A percentile compares a stretch with the other conserved stretches of the same genome.
Evolutionary conservation across 2,329 filamentous ascomycete genomes (phyloP).

Genomic region (Paraphoma sp.): DNA sequence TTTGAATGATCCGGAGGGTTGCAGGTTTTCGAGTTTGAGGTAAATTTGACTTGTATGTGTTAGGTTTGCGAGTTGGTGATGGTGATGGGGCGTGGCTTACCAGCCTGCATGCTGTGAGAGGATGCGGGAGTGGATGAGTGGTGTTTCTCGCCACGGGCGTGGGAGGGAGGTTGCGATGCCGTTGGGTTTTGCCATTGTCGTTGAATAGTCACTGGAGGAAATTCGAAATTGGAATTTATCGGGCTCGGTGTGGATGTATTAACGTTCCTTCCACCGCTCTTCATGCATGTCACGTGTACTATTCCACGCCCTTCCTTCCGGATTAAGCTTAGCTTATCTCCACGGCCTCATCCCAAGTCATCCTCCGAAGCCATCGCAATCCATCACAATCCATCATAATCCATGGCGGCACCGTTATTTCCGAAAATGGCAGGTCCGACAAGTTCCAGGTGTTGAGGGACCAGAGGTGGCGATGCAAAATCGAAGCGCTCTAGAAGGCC

Average conservation of each 20-base stretch:
- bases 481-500: conserved; percentile 15
- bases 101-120: conserved; percentile 73
- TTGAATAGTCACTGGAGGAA: background rate
- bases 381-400: too few relatives aligned
- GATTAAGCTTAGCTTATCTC: background rate
- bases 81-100: conserved; percentile 46
- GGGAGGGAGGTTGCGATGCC: background rate
- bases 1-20: conserved; percentile 84
- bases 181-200: background rate
- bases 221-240: background rate
- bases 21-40: conserved; percentile 82
- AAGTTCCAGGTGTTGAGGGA: conserved; percentile 4
- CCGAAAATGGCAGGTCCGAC: background rate
- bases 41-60: conserved; percentile 65
- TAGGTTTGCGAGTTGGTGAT: background rate
- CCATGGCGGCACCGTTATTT: background rate
- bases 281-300: background rate
- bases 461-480: conserved; percentile 14
- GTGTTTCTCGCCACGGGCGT: conserved; percentile 70
- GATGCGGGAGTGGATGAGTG: conserved; percentile 67
- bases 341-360: background rate
- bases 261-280: too few relatives aligned
- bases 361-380: background rate
- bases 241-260: too few relatives aligned
- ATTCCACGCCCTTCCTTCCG: background rate